These are phyloP conservation scores for Staphylotrichum longicolle DNA, from an alignment of 495 filamentous ascomycete genomes.

Conservation along the genomic window DNA sequence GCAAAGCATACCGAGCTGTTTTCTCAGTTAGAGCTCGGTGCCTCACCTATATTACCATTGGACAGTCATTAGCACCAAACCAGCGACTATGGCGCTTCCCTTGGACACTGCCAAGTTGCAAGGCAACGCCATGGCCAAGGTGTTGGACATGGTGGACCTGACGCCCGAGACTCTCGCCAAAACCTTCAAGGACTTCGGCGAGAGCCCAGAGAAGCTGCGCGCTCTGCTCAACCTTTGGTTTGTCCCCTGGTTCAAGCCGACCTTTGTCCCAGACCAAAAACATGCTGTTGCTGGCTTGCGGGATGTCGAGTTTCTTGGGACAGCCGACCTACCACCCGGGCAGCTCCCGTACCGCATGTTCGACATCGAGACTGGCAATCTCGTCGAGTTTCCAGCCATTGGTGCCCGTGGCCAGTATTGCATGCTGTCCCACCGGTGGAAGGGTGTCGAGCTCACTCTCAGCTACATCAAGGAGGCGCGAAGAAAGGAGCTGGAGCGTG, in stretches of 20 bases:
- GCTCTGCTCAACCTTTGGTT: slow-evolving; percentile 35
- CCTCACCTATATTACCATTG: no score
- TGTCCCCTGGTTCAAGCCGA: slow-evolving; percentile 32
- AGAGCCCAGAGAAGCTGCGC: slow-evolving; percentile 33
- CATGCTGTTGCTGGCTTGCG: slow-evolving; percentile 16
- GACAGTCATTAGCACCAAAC: neutral
- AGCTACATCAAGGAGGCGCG: slow-evolving; percentile 32
- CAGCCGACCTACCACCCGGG: slow-evolving; percentile 18
- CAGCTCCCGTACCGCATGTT: slow-evolving; percentile 45
- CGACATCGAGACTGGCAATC: slow-evolving; percentile 44
- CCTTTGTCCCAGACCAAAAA: slow-evolving; percentile 28
- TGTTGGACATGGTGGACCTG: slow-evolving; percentile 20
- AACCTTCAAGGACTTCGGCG: slow-evolving; percentile 26
- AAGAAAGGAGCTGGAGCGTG: slow-evolving; percentile 14
- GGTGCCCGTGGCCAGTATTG: slow-evolving; percentile 41
- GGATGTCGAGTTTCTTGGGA: slow-evolving; percentile 31
- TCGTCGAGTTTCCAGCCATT: slow-evolving; percentile 35
- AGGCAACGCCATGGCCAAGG: neutral
- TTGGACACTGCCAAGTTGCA: neutral
- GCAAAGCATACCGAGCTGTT: no score
- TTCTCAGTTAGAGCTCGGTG: no score
- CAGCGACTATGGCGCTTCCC: neutral
- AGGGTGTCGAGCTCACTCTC: slow-evolving; percentile 42
- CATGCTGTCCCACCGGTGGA: slow-evolving; percentile 51
- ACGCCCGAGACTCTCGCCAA: slow-evolving; percentile 25